phyloP scores from a whole-genome alignment of 495 filamentous ascomycete species.

The Neurospora sp. region DNA sequence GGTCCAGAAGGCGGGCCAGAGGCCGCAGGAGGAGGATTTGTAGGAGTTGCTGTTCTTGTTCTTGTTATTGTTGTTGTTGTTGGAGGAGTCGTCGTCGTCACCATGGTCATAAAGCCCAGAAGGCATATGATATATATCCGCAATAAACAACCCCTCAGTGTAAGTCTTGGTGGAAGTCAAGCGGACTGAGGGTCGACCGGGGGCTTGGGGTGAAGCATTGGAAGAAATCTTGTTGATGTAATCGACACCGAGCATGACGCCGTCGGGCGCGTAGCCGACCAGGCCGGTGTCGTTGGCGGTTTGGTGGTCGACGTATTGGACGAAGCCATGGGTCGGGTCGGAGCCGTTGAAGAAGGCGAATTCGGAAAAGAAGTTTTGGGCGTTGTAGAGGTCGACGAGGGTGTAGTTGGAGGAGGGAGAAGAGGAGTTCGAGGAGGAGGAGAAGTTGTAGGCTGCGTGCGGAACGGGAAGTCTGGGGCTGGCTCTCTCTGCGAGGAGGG shows the following conservation, averaged over 20 bases:
- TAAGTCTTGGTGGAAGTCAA: slow-evolving; percentile 59
- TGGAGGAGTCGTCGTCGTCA: background rate
- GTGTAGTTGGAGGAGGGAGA: slow-evolving; percentile 27
- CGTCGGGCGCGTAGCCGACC: slow-evolving; percentile 43
- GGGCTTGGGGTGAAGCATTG: slow-evolving; percentile 7
- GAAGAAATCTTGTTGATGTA: slow-evolving; percentile 31
- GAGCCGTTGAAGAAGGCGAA: slow-evolving; percentile 43
- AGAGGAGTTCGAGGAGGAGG: background rate
- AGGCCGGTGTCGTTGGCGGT: slow-evolving; percentile 48
- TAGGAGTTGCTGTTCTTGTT: background rate
- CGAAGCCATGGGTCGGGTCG: slow-evolving; percentile 63
- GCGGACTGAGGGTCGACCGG: slow-evolving; percentile 59
- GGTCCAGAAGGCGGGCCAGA: slow-evolving; percentile 58
- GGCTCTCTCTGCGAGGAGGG: background rate
- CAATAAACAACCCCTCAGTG: slow-evolving; percentile 59
- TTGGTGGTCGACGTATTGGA: slow-evolving; percentile 50
- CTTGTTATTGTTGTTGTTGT: background rate
- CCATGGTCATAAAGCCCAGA: slow-evolving; percentile 26
- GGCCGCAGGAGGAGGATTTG: slow-evolving; percentile 41
- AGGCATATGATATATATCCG: slow-evolving; percentile 72
- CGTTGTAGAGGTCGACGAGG: slow-evolving; percentile 37
- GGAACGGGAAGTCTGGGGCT: background rate
- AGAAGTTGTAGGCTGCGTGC: background rate
- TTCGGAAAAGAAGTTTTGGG: slow-evolving; percentile 45
- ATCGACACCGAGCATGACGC: slow-evolving; percentile 47